A percentile compares a stretch with the other conserved stretches of the same genome.
Conservation (phyloP, 2,329 filamentous ascomycete species). For the Onygenales sp. region DNA sequence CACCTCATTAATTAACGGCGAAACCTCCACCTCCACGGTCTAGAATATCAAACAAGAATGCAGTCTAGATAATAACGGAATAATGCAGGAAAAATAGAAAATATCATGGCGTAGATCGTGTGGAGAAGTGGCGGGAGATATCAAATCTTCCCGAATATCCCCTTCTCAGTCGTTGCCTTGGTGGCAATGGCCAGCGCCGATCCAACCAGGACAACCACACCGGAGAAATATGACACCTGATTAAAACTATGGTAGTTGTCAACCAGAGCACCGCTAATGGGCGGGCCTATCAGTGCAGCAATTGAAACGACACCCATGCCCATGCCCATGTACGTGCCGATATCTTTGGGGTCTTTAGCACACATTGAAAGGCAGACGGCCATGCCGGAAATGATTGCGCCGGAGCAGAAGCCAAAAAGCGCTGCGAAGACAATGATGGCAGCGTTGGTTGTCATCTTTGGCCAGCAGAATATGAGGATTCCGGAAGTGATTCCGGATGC, state of each 20-base stretch:
- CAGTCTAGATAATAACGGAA: too few species aligned
- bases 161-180: too few species aligned
- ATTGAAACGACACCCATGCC: constrained; percentile 4
- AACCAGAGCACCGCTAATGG: constrained; percentile 8
- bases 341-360: constrained; percentile 38
- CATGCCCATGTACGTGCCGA: constrained; percentile 50
- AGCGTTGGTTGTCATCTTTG: constrained; percentile 26
- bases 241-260: constrained; percentile 13
- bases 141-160: too few species aligned
- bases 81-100: too few species aligned
- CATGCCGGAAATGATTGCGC: constrained; percentile 38
- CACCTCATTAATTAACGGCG: too few species aligned
- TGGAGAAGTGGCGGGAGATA: too few species aligned
- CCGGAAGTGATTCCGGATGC: constrained; percentile 32
- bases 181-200: not conserved
- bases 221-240: not conserved
- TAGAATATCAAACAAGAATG: too few species aligned
- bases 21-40: too few species aligned
- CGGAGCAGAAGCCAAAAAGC: constrained; percentile 43
- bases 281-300: constrained; percentile 7
- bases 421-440: constrained; percentile 31
- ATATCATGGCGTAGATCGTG: too few species aligned
- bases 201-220: not conserved
- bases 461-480: constrained; percentile 35
- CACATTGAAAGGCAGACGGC: constrained; percentile 2